Evolutionary conservation across 2,329 filamentous ascomycete genomes (phyloP).

Genomic region (Chaetomium sp.): DNA sequence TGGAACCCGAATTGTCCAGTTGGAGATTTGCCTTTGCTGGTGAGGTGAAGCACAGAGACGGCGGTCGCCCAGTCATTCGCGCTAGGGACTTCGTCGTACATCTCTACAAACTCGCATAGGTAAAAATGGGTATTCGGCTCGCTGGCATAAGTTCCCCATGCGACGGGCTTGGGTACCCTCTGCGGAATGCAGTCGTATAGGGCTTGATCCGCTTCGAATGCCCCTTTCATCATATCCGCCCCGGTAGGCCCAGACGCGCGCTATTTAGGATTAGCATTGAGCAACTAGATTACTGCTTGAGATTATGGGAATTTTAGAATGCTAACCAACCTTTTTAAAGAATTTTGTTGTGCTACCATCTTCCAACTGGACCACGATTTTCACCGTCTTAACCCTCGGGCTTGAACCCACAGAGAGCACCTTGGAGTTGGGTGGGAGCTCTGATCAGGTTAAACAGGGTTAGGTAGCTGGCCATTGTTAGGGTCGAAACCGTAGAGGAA

Average conservation of each 20-base stretch:
- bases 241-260: slow-evolving; percentile 22
- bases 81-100: slow-evolving; percentile 20
- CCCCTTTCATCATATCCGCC: slow-evolving; percentile 23
- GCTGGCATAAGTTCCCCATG: slow-evolving; percentile 30
- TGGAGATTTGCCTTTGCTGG: slow-evolving; percentile 9
- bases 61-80: not conserved
- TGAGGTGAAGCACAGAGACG: slow-evolving; percentile 2
- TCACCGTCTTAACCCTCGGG: not conserved
- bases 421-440: slow-evolving; percentile 2
- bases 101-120: slow-evolving; percentile 34
- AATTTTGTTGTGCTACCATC: slow-evolving; percentile 19
- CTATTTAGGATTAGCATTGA: not conserved
- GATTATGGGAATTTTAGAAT: not conserved
- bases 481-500: not conserved
- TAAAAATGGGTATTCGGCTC: slow-evolving; percentile 34
- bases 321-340: slow-evolving; percentile 15
- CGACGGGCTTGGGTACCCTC: slow-evolving; percentile 30
- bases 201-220: slow-evolving; percentile 32
- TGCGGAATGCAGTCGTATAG: slow-evolving; percentile 32
- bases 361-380: slow-evolving; percentile 25
- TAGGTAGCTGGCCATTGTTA: not conserved
- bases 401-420: not conserved
- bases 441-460: not conserved
- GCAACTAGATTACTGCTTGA: not conserved
- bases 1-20: slow-evolving; percentile 13